These are phyloP conservation scores for Chlorencoelia australis DNA, from an alignment of 2,329 filamentous ascomycete genomes.

Conservation along the genomic window DNA sequence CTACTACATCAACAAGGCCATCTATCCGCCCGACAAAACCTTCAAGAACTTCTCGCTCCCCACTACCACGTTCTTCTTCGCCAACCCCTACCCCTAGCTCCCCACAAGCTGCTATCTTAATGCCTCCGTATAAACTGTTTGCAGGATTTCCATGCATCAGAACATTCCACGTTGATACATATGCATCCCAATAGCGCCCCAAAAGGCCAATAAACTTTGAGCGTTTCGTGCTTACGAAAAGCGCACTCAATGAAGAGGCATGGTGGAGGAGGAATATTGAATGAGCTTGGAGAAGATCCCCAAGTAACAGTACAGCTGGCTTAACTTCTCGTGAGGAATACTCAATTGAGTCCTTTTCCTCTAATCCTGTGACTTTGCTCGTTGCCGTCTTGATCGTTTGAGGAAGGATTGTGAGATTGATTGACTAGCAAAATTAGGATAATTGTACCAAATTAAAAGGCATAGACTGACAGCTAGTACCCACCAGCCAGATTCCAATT, in stretches of 20 bases:
- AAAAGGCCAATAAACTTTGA: slow-evolving; percentile 63
- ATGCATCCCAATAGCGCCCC: slow-evolving; percentile 70
- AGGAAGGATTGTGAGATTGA: slow-evolving; percentile 67
- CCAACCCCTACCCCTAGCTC: slow-evolving; percentile 91
- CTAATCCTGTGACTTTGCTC: slow-evolving; percentile 15
- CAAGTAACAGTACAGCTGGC: slow-evolving; percentile 64
- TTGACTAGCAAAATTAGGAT: slow-evolving; percentile 42
- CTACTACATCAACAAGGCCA: slow-evolving; percentile 78
- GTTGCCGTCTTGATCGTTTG: slow-evolving; percentile 41
- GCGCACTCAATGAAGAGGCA: slow-evolving; percentile 57
- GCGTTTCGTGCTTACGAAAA: slow-evolving; percentile 57
- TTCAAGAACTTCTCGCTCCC: slow-evolving; percentile 86
- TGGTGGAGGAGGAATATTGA: slow-evolving; percentile 82
- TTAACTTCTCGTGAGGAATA: slow-evolving; percentile 89
- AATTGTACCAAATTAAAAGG: neutral
- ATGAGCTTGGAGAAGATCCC: slow-evolving; percentile 76
- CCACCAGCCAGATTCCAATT: slow-evolving; percentile 93
- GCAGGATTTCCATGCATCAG: slow-evolving; percentile 83
- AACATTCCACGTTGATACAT: slow-evolving; percentile 71
- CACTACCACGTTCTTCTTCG: slow-evolving; percentile 89
- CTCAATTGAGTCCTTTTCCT: slow-evolving; percentile 40
- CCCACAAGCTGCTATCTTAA: slow-evolving; percentile 82
- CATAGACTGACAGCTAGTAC: slow-evolving; percentile 65
- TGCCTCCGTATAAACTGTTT: slow-evolving; percentile 65
- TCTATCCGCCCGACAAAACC: slow-evolving; percentile 72